Percentiles rank a stretch among this genome's conserved stretches.
Conservation (phyloP, 1,284 basidiomycete genomes). For the Ustilago sp. region DNA sequence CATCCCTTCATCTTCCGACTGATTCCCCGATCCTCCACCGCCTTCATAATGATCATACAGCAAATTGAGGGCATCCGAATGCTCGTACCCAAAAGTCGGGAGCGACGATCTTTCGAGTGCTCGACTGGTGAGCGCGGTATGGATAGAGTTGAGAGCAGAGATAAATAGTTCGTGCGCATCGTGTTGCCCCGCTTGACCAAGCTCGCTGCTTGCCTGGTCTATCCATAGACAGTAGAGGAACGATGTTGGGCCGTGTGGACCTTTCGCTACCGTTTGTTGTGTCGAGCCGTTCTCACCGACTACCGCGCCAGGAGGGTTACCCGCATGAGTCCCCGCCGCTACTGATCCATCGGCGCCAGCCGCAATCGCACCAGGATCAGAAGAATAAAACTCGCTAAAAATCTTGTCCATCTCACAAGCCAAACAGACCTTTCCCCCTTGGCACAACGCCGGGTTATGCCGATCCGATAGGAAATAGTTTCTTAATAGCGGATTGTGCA, state of each 20-base stretch:
- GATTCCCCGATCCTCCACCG: slow-evolving; percentile 26
- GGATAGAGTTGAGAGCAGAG: slow-evolving; percentile 64
- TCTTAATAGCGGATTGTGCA: slow-evolving; percentile 89
- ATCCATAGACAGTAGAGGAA: slow-evolving; percentile 90
- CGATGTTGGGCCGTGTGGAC: slow-evolving; percentile 81
- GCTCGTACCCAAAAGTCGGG: slow-evolving; percentile 52
- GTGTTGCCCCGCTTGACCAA: slow-evolving; percentile 92
- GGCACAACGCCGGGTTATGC: slow-evolving; percentile 79
- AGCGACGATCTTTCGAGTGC: slow-evolving; percentile 47
- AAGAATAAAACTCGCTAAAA: slow-evolving; percentile 77
- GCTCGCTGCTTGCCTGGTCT: slow-evolving; percentile 76
- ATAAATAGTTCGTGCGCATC: slow-evolving; percentile 82
- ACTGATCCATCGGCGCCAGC: neutral
- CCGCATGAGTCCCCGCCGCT: slow-evolving; percentile 73
- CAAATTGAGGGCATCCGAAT: slow-evolving; percentile 37
- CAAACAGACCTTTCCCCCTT: slow-evolving; percentile 77
- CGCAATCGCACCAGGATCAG: slow-evolving; percentile 28
- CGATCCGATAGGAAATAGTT: slow-evolving; percentile 91
- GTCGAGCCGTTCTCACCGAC: slow-evolving; percentile 17
- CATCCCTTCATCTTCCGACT: slow-evolving; percentile 47
- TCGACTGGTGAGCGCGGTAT: slow-evolving; percentile 54
- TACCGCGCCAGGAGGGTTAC: slow-evolving; percentile 61
- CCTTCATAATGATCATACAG: slow-evolving; percentile 56
- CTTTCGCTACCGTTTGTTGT: slow-evolving; percentile 49
- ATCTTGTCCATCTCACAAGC: slow-evolving; percentile 95